phyloP scores from a whole-genome alignment of 2,329 filamentous ascomycete genomes.

The Calonectria crousiana region DNA sequence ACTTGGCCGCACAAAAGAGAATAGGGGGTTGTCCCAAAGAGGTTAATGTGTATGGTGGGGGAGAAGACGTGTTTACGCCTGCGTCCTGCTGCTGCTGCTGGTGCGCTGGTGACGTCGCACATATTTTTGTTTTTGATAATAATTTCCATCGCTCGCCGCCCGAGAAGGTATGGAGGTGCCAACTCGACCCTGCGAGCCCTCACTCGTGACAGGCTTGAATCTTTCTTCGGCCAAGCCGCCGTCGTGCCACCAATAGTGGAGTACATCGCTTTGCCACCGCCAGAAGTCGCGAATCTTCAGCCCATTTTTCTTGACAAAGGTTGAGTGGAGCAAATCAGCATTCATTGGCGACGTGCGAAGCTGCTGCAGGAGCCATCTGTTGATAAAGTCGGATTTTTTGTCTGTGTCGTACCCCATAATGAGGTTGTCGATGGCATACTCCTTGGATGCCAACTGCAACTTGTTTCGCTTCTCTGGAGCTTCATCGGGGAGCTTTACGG shows the following conservation, averaged over 20 bases:
- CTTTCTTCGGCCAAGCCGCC: slow-evolving; percentile 29
- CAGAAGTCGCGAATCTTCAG: slow-evolving; percentile 49
- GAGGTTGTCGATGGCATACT: slow-evolving; percentile 60
- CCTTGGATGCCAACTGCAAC: slow-evolving; percentile 59
- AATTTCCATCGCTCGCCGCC: slow-evolving; percentile 43
- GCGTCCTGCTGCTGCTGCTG: slow-evolving; percentile 28
- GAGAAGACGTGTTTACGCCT: background rate
- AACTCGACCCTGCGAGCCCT: slow-evolving; percentile 39
- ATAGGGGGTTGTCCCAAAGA: background rate
- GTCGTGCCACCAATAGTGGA: slow-evolving; percentile 54
- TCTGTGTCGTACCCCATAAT: slow-evolving; percentile 51
- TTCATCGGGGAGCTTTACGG: slow-evolving; percentile 51
- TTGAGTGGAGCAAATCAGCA: slow-evolving; percentile 56
- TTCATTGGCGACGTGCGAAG: slow-evolving; percentile 61
- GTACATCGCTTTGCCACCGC: slow-evolving; percentile 54
- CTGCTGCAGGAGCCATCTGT: slow-evolving; percentile 65
- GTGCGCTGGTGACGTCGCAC: slow-evolving; percentile 21
- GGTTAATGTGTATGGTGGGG: background rate
- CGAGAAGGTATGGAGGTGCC: slow-evolving; percentile 44
- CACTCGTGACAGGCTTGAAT: slow-evolving; percentile 34
- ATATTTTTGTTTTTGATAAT: slow-evolving; percentile 16
- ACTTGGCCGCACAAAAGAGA: background rate
- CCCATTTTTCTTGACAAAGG: slow-evolving; percentile 43
- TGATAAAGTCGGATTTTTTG: slow-evolving; percentile 60
- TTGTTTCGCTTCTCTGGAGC: slow-evolving; percentile 49